phyloP scores from a whole-genome alignment of 2,329 filamentous ascomycete species.

The Gyromitra esculenta region DNA sequence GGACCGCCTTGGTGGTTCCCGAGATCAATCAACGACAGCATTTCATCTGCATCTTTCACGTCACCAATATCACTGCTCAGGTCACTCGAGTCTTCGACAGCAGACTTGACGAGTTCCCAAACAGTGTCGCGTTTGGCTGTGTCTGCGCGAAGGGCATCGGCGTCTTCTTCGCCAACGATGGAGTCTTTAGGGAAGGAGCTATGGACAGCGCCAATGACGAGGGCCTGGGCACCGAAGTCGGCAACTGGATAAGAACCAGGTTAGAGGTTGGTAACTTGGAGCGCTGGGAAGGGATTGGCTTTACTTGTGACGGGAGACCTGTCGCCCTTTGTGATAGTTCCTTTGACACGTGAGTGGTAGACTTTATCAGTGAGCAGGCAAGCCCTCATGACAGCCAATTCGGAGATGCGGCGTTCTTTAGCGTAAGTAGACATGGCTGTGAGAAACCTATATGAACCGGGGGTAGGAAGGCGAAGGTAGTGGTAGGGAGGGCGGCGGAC shows the following conservation, averaged over 20 bases:
- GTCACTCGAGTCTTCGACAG: conserved; percentile 74
- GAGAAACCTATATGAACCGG: not conserved
- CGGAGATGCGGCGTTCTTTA: conserved; percentile 82
- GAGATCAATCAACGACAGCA: conserved; percentile 74
- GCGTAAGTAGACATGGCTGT: conserved; percentile 66
- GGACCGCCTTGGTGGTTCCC: conserved; percentile 76
- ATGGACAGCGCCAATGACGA: conserved; percentile 90
- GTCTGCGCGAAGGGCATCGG: conserved; percentile 78
- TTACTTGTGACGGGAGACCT: conserved; percentile 87
- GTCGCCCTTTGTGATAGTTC: conserved; percentile 92
- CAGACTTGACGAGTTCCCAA: conserved; percentile 81
- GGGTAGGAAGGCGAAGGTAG: not conserved
- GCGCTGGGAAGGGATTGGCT: not conserved
- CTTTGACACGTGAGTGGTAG: conserved; percentile 89
- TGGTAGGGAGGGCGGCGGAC: not conserved
- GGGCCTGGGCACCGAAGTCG: conserved; percentile 95
- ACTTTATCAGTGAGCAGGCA: conserved; percentile 78
- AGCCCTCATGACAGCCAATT: conserved; percentile 88
- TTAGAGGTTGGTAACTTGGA: not conserved
- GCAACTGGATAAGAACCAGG: conserved; percentile 66
- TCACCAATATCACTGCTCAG: conserved; percentile 73
- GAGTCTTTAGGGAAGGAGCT: conserved; percentile 89
- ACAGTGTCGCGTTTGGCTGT: conserved; percentile 75
- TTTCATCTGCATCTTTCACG: conserved; percentile 71
- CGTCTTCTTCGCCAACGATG: conserved; percentile 95